Evolutionary conservation across 352 stramenopile genomes (phyloP).

Genomic region (Globisporangium recalcitrans): DNA sequence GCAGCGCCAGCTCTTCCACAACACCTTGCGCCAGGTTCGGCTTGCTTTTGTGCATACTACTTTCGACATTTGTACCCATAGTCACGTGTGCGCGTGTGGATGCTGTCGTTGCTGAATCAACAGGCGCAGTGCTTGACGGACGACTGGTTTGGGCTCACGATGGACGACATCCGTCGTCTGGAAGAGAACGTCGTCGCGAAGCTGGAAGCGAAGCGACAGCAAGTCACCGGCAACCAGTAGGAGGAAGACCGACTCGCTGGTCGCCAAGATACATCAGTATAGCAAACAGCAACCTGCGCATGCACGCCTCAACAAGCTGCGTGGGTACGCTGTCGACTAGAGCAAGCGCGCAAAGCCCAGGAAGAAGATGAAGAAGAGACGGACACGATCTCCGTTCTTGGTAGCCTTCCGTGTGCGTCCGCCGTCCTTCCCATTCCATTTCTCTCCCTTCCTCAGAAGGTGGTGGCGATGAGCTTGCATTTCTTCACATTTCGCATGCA

Average conservation of each 20-base stretch:
- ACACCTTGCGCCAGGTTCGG: constrained; percentile 41
- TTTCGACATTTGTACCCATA: neutral
- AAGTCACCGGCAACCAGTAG: constrained; percentile 39
- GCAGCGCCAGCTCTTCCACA: constrained; percentile 80
- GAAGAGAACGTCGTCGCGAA: constrained; percentile 72
- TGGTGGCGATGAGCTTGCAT: too few species aligned
- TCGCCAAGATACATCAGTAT: neutral
- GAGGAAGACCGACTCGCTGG: neutral
- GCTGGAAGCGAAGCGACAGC: constrained; percentile 63
- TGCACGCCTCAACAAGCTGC: neutral
- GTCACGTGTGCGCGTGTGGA: neutral
- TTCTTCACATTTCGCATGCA: neutral
- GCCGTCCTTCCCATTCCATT: neutral
- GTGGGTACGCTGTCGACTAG: neutral
- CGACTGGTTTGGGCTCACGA: constrained; percentile 78
- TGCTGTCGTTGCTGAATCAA: constrained; percentile 2
- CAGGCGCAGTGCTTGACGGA: constrained; percentile 77
- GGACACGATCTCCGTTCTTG: neutral
- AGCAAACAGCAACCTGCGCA: neutral
- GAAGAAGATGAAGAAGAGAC: neutral
- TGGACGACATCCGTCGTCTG: constrained; percentile 81
- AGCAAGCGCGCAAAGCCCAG: neutral
- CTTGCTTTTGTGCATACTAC: neutral
- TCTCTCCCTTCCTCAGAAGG: neutral
- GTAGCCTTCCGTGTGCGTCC: neutral